These are phyloP conservation scores for Ceratobasidium sp. DNA, from an alignment of 1,284 basidiomycete genomes.

Conservation along the genomic window DNA sequence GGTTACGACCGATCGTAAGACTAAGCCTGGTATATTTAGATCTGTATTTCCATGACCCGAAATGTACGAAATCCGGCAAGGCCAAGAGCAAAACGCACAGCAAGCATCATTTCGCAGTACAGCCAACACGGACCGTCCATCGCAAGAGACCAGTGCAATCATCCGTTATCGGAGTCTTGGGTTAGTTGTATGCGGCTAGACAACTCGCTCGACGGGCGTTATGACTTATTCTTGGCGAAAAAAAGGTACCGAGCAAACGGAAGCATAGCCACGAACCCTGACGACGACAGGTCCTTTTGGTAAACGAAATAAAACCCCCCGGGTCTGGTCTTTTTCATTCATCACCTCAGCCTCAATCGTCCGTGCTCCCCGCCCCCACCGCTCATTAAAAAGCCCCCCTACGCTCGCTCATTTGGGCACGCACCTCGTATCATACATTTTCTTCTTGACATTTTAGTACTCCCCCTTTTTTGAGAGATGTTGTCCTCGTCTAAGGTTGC, in stretches of 20 bases:
- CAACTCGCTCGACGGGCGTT: not conserved
- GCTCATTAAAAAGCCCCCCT: slow-evolving; percentile 33
- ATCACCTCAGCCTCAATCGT: not conserved
- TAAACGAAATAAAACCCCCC: slow-evolving; percentile 9
- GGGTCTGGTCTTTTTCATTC: slow-evolving; percentile 22
- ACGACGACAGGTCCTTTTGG: not conserved
- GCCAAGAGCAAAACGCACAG: not conserved
- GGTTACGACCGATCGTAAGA: not conserved
- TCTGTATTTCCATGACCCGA: not conserved
- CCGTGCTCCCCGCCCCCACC: not conserved
- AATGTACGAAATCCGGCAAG: not conserved
- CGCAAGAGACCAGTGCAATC: not conserved
- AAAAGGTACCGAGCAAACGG: not conserved
- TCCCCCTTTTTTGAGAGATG: not conserved
- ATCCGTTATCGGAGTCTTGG: not conserved
- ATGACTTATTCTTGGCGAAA: too few species aligned
- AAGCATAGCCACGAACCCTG: slow-evolving; percentile 21
- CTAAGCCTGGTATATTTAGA: not conserved
- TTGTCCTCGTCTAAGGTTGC: slow-evolving; percentile 8
- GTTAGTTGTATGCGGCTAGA: not conserved
- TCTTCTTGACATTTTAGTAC: not conserved
- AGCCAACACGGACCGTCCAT: not conserved
- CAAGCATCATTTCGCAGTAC: not conserved
- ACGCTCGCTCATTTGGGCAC: slow-evolving; percentile 3
- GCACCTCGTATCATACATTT: not conserved